Evolutionary conservation across 495 filamentous ascomycete species (phyloP).

Genomic region (Chlorociboria aeruginascens): DNA sequence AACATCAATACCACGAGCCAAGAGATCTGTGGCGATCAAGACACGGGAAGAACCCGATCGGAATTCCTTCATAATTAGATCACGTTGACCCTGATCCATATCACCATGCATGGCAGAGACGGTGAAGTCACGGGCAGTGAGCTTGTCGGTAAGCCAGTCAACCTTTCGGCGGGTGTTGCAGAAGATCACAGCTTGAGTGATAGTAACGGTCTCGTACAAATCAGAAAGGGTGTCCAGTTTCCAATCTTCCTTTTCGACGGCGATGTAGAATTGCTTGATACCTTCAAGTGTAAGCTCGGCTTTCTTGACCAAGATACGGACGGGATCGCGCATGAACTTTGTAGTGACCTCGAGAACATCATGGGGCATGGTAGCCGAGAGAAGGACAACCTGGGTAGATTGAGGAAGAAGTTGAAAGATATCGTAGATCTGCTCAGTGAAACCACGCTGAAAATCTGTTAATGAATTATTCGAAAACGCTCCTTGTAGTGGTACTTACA

Average conservation of each 20-base stretch:
- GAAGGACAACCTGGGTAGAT: slow-evolving; percentile 92
- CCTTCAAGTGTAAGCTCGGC: slow-evolving; percentile 97
- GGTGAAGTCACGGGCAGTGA: slow-evolving; percentile 94
- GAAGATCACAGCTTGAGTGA: slow-evolving; percentile 99
- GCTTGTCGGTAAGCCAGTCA: slow-evolving; percentile 99
- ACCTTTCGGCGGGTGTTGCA: slow-evolving; percentile 99
- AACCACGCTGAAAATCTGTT: slow-evolving; percentile 56
- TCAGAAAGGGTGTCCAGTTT: slow-evolving; percentile 98
- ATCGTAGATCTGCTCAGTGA: slow-evolving; percentile 99
- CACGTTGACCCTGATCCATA: slow-evolving; percentile 94
- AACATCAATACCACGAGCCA: slow-evolving; percentile 98
- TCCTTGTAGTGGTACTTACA: slow-evolving; percentile 36
- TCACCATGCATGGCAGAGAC: slow-evolving; percentile 99
- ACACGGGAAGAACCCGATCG: slow-evolving; percentile 94
- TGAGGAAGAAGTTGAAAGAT: slow-evolving; percentile 97
- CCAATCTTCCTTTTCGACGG: slow-evolving; percentile 99
- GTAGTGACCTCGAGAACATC: slow-evolving; percentile 98
- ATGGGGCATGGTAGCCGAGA: slow-evolving; percentile 96
- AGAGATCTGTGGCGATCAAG: slow-evolving; percentile 91
- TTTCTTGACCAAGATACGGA: slow-evolving; percentile 98
- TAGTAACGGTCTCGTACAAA: slow-evolving; percentile 97
- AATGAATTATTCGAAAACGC: background rate
- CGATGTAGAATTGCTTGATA: slow-evolving; percentile 99
- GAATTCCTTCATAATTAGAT: slow-evolving; percentile 99
- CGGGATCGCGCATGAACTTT: slow-evolving; percentile 99